A percentile compares a stretch with the other conserved stretches of the same genome.
These are phyloP conservation scores for Pseudomassariella vexata DNA, from an alignment of 2,329 filamentous ascomycete genomes.

Conservation along the genomic window DNA sequence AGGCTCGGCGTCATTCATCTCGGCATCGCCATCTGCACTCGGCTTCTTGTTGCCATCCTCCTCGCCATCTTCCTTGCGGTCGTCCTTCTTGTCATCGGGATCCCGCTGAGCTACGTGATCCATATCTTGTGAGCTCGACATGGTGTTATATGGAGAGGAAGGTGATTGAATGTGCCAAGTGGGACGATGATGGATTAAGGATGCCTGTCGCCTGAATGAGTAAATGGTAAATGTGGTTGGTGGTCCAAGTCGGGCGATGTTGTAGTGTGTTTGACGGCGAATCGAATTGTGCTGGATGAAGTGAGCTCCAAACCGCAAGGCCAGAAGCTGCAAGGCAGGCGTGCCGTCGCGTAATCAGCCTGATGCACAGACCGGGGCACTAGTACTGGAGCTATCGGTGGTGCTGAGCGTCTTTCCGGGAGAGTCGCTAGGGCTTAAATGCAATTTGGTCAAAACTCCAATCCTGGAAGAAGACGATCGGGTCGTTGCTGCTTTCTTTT, in stretches of 20 bases:
- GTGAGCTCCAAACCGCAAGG: slow-evolving; percentile 14
- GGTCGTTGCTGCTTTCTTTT: no score
- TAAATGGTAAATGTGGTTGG: slow-evolving; percentile 1
- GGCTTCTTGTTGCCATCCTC: slow-evolving; percentile 47
- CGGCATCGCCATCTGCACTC: slow-evolving; percentile 64
- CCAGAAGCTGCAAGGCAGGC: slow-evolving; percentile 17
- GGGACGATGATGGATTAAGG: background rate
- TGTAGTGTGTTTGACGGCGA: slow-evolving; percentile 8
- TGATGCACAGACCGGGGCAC: slow-evolving; percentile 15
- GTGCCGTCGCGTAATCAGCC: slow-evolving; percentile 24
- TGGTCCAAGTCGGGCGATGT: slow-evolving; percentile 1
- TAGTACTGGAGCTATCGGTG: no score
- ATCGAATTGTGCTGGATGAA: no score
- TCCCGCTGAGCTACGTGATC: slow-evolving; percentile 19
- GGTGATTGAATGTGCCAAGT: slow-evolving; percentile 6
- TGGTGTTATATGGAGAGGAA: slow-evolving; percentile 10
- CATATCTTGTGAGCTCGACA: slow-evolving; percentile 24
- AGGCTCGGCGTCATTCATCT: slow-evolving; percentile 80
- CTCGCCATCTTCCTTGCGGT: slow-evolving; percentile 48
- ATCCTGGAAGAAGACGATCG: no score
- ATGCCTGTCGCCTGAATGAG: background rate
- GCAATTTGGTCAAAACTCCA: no score
- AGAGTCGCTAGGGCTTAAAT: no score
- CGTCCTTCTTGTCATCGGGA: slow-evolving; percentile 44
- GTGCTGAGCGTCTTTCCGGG: no score